Evolutionary conservation across 176 grass and related monocot species (phyloP).

Genomic region (Musa itinerans): DNA sequence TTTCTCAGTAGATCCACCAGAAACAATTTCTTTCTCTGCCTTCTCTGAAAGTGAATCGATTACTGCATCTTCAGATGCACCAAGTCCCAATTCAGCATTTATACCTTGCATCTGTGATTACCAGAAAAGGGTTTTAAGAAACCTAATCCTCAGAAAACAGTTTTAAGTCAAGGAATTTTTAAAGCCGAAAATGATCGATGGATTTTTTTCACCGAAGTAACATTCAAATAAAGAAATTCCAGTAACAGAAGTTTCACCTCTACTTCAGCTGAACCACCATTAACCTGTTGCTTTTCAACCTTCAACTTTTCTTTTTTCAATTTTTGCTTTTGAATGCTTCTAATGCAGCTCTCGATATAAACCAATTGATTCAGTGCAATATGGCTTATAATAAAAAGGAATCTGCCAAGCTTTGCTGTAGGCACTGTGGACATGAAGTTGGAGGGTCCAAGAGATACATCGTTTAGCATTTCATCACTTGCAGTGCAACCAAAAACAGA

Average conservation of each 20-base stretch:
- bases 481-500: slow-evolving; percentile 41
- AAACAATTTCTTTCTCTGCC: slow-evolving; percentile 88
- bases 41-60: slow-evolving; percentile 76
- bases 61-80: slow-evolving; percentile 52
- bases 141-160: neutral
- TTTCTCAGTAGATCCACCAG: slow-evolving; percentile 39
- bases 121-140: slow-evolving; percentile 20
- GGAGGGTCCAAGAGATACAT: slow-evolving; percentile 20
- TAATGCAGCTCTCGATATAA: slow-evolving; percentile 74
- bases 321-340: slow-evolving; percentile 83
- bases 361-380: slow-evolving; percentile 86
- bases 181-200: neutral
- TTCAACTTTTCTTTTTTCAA: slow-evolving; percentile 55
- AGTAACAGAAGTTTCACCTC: slow-evolving; percentile 39
- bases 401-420: slow-evolving; percentile 69
- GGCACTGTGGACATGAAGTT: slow-evolving; percentile 33
- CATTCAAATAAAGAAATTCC: neutral
- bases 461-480: slow-evolving; percentile 31
- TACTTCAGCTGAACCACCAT: slow-evolving; percentile 20
- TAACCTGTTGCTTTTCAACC: slow-evolving; percentile 18
- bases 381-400: slow-evolving; percentile 81
- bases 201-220: neutral
- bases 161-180: neutral
- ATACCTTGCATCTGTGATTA: slow-evolving; percentile 45
- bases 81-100: slow-evolving; percentile 90